phyloP scores from a whole-genome alignment of 495 filamentous ascomycete genomes.

The Choiromyces venosus region DNA sequence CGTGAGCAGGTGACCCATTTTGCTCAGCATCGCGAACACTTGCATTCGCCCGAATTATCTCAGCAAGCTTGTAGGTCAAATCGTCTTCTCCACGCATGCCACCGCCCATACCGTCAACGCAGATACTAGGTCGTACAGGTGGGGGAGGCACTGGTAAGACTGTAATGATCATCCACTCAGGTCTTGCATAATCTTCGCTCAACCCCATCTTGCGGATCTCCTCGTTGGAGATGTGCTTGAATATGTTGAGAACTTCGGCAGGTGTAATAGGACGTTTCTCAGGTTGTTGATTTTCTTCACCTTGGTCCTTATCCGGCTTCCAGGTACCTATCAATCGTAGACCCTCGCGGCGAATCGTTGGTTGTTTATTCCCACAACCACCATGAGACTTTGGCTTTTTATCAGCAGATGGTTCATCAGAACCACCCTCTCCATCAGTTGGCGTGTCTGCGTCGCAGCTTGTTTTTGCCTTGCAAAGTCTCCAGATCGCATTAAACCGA shows the following conservation, averaged over 20 bases:
- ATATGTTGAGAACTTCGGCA: conserved; percentile 72
- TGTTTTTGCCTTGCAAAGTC: conserved; percentile 77
- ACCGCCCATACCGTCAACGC: conserved; percentile 75
- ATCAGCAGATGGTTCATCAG: conserved; percentile 46
- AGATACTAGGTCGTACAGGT: conserved; percentile 90
- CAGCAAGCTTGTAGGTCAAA: conserved; percentile 95
- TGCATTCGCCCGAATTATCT: conserved; percentile 95
- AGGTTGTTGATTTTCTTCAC: conserved; percentile 58
- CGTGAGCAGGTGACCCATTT: conserved; percentile 83
- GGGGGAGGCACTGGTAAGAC: conserved; percentile 93
- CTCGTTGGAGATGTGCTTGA: conserved; percentile 70
- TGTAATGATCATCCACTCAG: conserved; percentile 97
- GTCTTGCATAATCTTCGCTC: conserved; percentile 86
- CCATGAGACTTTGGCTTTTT: conserved; percentile 58
- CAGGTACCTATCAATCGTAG: conserved; percentile 74
- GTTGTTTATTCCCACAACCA: conserved; percentile 88
- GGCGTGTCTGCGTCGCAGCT: conserved; percentile 69
- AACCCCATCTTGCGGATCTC: conserved; percentile 83
- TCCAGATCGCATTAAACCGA: conserved; percentile 85
- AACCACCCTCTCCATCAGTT: conserved; percentile 58
- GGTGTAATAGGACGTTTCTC: conserved; percentile 86
- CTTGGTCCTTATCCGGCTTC: conserved; percentile 68
- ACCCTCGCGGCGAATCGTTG: conserved; percentile 75
- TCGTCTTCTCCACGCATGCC: conserved; percentile 94
- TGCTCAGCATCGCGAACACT: conserved; percentile 82